A percentile compares a stretch with the other conserved stretches of the same genome.
These are phyloP conservation scores for Yarrowia sp. DNA, from an alignment of 805 yeast genomes.

Conservation along the genomic window DNA sequence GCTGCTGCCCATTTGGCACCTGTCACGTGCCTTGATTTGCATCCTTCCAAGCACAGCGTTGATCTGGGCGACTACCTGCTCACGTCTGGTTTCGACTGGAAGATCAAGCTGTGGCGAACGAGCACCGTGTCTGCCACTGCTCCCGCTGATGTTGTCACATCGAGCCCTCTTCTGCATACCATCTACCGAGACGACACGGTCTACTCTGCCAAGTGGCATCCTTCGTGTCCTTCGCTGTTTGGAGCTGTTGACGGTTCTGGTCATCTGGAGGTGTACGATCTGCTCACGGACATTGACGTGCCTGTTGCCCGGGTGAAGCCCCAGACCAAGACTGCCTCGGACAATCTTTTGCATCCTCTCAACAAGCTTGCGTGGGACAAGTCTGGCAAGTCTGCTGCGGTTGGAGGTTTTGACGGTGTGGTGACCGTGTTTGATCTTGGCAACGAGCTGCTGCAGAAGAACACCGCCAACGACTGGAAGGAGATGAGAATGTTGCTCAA, in stretches of 20 bases:
- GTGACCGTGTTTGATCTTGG: constrained; percentile 48
- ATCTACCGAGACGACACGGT: constrained; percentile 46
- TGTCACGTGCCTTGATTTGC: constrained; percentile 48
- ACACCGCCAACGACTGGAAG: constrained; percentile 18
- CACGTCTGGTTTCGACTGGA: constrained; percentile 51
- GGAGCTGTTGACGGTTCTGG: constrained; percentile 51
- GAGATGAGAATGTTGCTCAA: constrained; percentile 16
- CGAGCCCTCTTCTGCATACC: constrained; percentile 29
- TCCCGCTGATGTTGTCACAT: not conserved
- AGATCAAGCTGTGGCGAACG: constrained; percentile 50
- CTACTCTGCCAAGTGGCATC: constrained; percentile 53
- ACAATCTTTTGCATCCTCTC: constrained; percentile 44
- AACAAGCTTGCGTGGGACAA: constrained; percentile 49
- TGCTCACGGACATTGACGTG: constrained; percentile 47
- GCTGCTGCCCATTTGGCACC: constrained; percentile 50
- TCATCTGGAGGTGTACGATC: constrained; percentile 52
- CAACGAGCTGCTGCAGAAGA: constrained; percentile 10
- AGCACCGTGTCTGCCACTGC: constrained; percentile 25
- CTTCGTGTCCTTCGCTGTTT: constrained; percentile 49
- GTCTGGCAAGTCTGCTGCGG: constrained; percentile 46
- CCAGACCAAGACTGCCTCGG: constrained; percentile 7
- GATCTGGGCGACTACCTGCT: constrained; percentile 48
- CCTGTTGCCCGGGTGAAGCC: constrained; percentile 46
- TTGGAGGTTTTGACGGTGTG: constrained; percentile 50
- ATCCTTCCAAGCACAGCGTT: constrained; percentile 44